phyloP scores from a whole-genome alignment of 2,329 filamentous ascomycete genomes.

The Fonsecaea pedrosoi region DNA sequence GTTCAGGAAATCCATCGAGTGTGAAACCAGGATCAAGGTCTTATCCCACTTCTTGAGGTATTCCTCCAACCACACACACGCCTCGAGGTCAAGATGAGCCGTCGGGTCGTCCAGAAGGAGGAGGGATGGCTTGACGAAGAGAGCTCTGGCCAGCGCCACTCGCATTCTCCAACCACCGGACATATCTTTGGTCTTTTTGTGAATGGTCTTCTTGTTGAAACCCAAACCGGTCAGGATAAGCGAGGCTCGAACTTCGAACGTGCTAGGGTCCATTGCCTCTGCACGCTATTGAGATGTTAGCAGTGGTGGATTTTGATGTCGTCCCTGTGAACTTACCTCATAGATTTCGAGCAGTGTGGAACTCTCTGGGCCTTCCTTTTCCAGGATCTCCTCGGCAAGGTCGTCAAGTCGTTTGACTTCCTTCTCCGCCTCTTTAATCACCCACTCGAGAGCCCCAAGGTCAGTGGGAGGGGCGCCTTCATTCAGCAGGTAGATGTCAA shows the following conservation, averaged over 20 bases:
- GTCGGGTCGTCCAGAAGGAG: constrained; percentile 97
- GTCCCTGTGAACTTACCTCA: constrained; percentile 69
- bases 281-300: constrained; percentile 71
- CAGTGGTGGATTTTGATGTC: constrained; percentile 6
- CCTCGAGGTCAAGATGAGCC: constrained; percentile 98
- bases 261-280: constrained; percentile 98
- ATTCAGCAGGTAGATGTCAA: constrained; percentile 98
- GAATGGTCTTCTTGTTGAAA: constrained; percentile 97
- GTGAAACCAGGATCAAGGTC: constrained; percentile 93
- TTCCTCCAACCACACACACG: constrained; percentile 99
- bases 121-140: constrained; percentile 97
- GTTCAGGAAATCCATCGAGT: constrained; percentile 99
- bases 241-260: constrained; percentile 92
- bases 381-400: constrained; percentile 85
- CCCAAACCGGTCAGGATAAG: constrained; percentile 97
- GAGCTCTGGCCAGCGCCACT: constrained; percentile 93
- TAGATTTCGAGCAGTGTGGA: constrained; percentile 92
- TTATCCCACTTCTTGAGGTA: constrained; percentile 99
- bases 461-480: constrained; percentile 91
- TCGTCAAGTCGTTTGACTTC: constrained; percentile 91
- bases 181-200: constrained; percentile 99
- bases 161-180: constrained; percentile 99
- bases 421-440: constrained; percentile 89
- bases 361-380: constrained; percentile 89
- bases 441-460: constrained; percentile 93